Conservation (phyloP, 2,329 filamentous ascomycete species). For the Coniochaeta ligniaria region DNA sequence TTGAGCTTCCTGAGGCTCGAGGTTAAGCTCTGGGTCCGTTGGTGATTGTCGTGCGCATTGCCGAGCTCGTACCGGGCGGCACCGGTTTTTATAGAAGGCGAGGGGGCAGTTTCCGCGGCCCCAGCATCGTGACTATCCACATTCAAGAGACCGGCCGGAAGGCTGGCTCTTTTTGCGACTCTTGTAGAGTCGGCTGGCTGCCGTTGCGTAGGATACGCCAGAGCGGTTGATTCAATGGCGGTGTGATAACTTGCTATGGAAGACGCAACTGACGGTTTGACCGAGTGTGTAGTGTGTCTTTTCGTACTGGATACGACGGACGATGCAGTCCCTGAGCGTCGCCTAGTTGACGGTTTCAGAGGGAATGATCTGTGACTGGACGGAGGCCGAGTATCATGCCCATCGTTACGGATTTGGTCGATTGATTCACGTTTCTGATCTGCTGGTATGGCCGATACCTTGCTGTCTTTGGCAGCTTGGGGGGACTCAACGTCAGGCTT, state of each 20-base stretch:
- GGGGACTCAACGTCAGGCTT: neutral
- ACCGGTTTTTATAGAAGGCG: neutral
- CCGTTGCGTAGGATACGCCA: neutral
- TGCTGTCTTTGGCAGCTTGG: neutral
- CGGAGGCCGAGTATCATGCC: neutral
- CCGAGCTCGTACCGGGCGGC: neutral
- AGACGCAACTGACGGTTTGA: neutral
- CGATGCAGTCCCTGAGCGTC: neutral
- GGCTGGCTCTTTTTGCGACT: neutral
- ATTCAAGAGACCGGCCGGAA: neutral
- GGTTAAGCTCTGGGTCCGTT: conserved; percentile 5
- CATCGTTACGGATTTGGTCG: neutral
- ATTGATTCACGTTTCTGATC: neutral
- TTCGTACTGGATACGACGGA: neutral
- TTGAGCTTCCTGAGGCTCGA: conserved; percentile 15
- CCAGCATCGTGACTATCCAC: neutral
- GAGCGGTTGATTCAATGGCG: neutral
- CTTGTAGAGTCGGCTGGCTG: neutral
- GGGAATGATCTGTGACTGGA: neutral
- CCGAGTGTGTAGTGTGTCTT: neutral
- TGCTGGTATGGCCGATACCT: neutral
- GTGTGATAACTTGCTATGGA: neutral
- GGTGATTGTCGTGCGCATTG: neutral
- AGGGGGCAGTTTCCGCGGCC: neutral
- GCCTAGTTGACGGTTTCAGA: neutral